Base-by-base conservation (phyloP, 2,329 filamentous ascomycete genomes). In the Fusarium equiseti region DNA sequence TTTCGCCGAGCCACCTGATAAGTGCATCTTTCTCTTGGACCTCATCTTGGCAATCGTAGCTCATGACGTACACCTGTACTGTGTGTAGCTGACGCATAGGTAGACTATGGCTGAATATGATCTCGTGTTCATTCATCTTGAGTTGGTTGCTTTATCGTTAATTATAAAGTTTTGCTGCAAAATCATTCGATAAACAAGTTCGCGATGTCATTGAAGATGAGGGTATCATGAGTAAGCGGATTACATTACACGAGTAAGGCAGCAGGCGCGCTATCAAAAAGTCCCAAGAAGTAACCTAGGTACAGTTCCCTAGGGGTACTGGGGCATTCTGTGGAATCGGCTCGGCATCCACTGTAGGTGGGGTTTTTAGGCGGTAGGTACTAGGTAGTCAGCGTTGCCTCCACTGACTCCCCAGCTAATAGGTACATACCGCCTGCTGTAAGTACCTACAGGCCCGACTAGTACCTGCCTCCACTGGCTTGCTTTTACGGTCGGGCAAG, bases 1-100 rank as follows among this genome's bases (percentile, higher is more conserved):
- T 58, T 35, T 43, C 55, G 60, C 60, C 52, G 27, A 59, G 52
- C 40, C 42, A 51, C 18, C 27, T 52, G 29, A 38, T 59, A 43
- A 31, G 32, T 43, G 53, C 46, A 66, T 66, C n/a, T 48, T 66
- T 48, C 35, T 52, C 53, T 59, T 66, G 32, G 53, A 22, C 6
- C 27, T 51, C 32, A 31, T 22, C 53, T 66, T 60, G 53, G 63
- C 61, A 52, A n/a, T 46, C 26, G 24, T 42, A 18, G 35, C 22
- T 32, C 27, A 46, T 65, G 60, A 65, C 60, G 45, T 63, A 60
- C 42, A 44, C 31, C 12, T 31, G n/a, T 24, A 35, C 61, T 52
- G 40, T 59, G 31, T 59, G 62, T 29, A 51, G 20, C 13, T 38
- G n/a, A 18, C 18, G 24, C 55, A 38, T 20, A 13, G 22, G 27